Evolutionary conservation across 805 yeast species (phyloP).

Genomic region (Tanozyma kutaoensis): DNA sequence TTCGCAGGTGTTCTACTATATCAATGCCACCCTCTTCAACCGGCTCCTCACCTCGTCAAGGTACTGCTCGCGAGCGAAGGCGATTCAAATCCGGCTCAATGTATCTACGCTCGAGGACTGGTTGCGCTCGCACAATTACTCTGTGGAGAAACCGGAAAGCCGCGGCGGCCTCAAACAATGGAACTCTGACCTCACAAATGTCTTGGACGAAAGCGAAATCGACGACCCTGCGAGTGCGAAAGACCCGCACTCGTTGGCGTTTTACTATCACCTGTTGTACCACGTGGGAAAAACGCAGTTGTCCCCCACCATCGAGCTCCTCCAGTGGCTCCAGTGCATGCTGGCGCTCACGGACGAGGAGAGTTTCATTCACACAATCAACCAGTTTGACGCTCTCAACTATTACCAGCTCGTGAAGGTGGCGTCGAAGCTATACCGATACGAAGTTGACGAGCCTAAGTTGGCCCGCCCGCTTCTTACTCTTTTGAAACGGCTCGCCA

Average conservation of each 20-base stretch:
- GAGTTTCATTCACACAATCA: slow-evolving; percentile 38
- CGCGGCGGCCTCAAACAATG: slow-evolving; percentile 13
- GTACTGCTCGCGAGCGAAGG: slow-evolving; percentile 67
- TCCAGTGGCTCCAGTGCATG: slow-evolving; percentile 87
- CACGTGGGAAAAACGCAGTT: slow-evolving; percentile 56
- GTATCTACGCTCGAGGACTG: slow-evolving; percentile 85
- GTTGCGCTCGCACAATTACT: slow-evolving; percentile 60
- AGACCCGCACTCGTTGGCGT: slow-evolving; percentile 36
- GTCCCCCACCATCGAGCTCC: slow-evolving; percentile 59
- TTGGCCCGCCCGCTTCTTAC: slow-evolving; percentile 29
- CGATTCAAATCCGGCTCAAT: slow-evolving; percentile 82
- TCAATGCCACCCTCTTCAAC: slow-evolving; percentile 63
- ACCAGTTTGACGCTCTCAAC: slow-evolving; percentile 43
- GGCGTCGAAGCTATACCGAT: slow-evolving; percentile 56
- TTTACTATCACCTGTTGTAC: slow-evolving; percentile 52
- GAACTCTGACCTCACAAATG: slow-evolving; percentile 8
- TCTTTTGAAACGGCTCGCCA: slow-evolving; percentile 15
- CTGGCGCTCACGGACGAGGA: slow-evolving; percentile 59
- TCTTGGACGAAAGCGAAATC: slow-evolving; percentile 11
- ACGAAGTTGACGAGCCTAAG: slow-evolving; percentile 70
- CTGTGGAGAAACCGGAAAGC: slow-evolving; percentile 19
- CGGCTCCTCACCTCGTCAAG: slow-evolving; percentile 52
- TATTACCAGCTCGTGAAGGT: slow-evolving; percentile 59
- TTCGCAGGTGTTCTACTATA: slow-evolving; percentile 67
- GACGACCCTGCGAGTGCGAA: slow-evolving; percentile 6